Evolutionary conservation across 1,139 yeast species (phyloP).

Genomic region (Kodamaea sp.): DNA sequence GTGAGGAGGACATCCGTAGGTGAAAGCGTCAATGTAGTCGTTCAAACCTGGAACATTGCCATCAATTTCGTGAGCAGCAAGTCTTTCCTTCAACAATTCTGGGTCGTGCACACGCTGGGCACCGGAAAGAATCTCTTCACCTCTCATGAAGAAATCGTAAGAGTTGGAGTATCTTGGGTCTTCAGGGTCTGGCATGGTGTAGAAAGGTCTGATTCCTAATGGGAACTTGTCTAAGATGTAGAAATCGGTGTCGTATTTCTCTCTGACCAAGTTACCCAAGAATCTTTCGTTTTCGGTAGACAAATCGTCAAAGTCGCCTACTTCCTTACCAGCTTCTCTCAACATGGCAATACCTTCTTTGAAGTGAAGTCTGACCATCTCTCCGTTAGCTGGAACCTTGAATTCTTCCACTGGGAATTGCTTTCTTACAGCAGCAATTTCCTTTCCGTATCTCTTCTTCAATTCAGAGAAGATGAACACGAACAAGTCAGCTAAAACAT

Average conservation of each 20-base stretch:
- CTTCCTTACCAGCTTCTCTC: conserved; percentile 78
- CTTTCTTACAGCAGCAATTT: conserved; percentile 85
- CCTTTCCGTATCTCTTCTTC: conserved; percentile 74
- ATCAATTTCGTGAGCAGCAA: conserved; percentile 80
- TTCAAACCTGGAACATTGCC: conserved; percentile 77
- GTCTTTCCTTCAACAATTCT: conserved; percentile 74
- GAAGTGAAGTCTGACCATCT: conserved; percentile 88
- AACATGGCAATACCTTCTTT: conserved; percentile 88
- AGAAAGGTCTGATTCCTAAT: conserved; percentile 92
- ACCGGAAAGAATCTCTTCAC: conserved; percentile 97
- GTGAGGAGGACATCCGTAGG: conserved; percentile 96
- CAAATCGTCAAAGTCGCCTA: conserved; percentile 86
- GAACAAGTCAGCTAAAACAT: conserved; percentile 79
- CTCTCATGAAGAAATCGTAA: conserved; percentile 99
- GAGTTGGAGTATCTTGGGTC: conserved; percentile 92
- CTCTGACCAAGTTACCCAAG: conserved; percentile 88
- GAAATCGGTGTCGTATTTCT: conserved; percentile 94
- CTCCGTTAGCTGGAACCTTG: conserved; percentile 83
- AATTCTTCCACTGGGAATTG: conserved; percentile 98
- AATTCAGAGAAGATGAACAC: conserved; percentile 85
- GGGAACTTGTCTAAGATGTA: conserved; percentile 98
- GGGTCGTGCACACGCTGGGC: conserved; percentile 99
- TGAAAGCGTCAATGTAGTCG: conserved; percentile 91
- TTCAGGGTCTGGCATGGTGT: conserved; percentile 97
- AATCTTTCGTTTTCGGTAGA: conserved; percentile 93